Percentiles rank a stretch among this genome's conserved stretches.
phyloP scores from a whole-genome alignment of 352 stramenopile genomes.

The Pythium rhizo-oryzae region DNA sequence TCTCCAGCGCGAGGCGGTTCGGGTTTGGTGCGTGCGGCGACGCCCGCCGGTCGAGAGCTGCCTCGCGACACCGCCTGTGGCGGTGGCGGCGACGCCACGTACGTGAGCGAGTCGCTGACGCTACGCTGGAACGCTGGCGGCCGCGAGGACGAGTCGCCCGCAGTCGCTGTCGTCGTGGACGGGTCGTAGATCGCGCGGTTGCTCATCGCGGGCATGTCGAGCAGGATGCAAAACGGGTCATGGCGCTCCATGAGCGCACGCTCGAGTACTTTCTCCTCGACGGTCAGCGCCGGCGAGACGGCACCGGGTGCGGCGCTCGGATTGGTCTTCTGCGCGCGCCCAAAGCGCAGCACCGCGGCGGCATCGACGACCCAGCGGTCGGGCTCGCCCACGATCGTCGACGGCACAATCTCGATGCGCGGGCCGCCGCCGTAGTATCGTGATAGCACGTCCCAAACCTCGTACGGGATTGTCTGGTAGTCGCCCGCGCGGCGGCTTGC shows the following conservation, averaged over 20 bases:
- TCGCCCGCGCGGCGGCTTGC: conserved; percentile 34
- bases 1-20: conserved; percentile 7
- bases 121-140: conserved; percentile 19
- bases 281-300: conserved; percentile 22
- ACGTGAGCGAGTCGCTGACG: conserved; percentile 22
- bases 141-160: background rate
- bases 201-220: conserved; percentile 6
- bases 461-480: conserved; percentile 63
- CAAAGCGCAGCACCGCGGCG: conserved; percentile 17
- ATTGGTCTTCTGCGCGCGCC: conserved; percentile 28
- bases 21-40: background rate
- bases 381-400: conserved; percentile 26
- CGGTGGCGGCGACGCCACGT: background rate
- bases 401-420: conserved; percentile 51
- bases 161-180: no score
- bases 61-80: background rate
- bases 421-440: conserved; percentile 70
- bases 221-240: conserved; percentile 28
- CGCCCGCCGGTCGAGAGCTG: background rate
- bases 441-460: conserved; percentile 76
- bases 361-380: conserved; percentile 32
- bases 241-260: conserved; percentile 56
- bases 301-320: conserved; percentile 25
- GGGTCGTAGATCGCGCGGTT: conserved; percentile 15
- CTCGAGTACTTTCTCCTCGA: conserved; percentile 41